Percentiles rank a stretch among this genome's conserved stretches.
Evolutionary conservation across 73 alveolate genomes (phyloP).

Genomic region (Tetrahymena thermophila): DNA sequence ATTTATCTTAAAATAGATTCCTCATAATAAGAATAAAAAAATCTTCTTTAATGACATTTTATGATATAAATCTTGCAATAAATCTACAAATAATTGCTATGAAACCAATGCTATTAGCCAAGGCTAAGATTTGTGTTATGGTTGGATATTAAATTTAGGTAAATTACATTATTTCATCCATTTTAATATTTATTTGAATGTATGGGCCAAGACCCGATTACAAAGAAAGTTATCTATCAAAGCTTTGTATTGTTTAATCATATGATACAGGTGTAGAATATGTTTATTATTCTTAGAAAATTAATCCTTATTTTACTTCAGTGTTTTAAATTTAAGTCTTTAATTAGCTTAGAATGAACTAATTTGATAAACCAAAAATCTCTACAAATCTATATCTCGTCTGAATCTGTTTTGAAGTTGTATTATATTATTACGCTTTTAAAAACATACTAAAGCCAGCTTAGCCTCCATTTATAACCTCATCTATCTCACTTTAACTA

Average conservation of each 20-base stretch:
- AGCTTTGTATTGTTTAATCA: neutral
- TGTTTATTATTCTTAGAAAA: too few species aligned
- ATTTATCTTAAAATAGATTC: too few species aligned
- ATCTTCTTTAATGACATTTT: too few species aligned
- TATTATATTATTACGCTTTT: neutral
- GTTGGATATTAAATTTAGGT: neutral
- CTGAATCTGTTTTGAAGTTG: neutral
- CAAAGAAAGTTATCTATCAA: neutral
- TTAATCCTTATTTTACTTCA: neutral
- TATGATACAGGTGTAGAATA: neutral
- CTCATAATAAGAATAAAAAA: too few species aligned
- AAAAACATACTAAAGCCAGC: neutral
- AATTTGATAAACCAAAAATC: neutral
- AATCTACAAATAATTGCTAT: neutral
- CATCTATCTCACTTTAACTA: neutral
- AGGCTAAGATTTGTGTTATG: neutral
- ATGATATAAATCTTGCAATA: neutral
- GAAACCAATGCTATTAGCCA: neutral
- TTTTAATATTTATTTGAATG: too few species aligned
- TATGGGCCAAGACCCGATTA: neutral
- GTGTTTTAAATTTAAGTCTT: neutral
- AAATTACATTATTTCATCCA: neutral
- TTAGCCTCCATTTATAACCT: neutral
- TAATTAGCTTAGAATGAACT: neutral
- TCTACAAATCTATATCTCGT: neutral